Evolutionary conservation across 257 asterid genomes (phyloP), one percentile per base, ranked within the genome.

Genomic region (Capsicum pubescens): DNA sequence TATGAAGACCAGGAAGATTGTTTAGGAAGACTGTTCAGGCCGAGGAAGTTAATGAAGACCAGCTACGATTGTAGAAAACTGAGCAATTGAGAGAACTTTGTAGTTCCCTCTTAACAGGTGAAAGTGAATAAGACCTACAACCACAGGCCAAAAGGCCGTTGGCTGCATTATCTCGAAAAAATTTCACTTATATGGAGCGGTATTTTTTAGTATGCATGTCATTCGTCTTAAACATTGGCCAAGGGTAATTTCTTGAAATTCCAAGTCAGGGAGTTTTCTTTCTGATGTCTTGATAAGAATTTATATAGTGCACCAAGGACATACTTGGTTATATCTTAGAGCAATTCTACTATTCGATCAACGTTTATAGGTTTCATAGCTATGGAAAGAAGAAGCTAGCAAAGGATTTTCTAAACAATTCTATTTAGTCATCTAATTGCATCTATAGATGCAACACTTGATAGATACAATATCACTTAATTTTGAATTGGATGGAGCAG

Each of bases 131-230:
- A 54, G 82, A 77, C 64, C 5, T 77, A 32, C 88, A 60, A 52
- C 86, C 91, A 52, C 95, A 92, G 86, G 89, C 91, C 55, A 93
- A 88, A 84, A 88, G 98, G 88, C 98, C 98, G 12, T 90, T 98
- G 0, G 95, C 94, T 85, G 91, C 98, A 76, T 87, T 96, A 82
- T 93, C 98, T 81, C 99, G 98, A 2, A 98, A 96, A 89, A 98
- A 96, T 88, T 98, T 96, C 85, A 93, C 99, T 0, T 97, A 95
- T 87, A 88, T 98, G 0, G 99, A 96, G 89, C 95, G 99, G 99
- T 96, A 91, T 87, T 96, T 90, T 93, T 88, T 96, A 95, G 97
- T 93, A 87, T 96, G 99, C 90, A 96, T 95, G 98, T 96, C 99
- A 0, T 96, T 96, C 83, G 84, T 88, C 15, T 96, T 93, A 94